A percentile compares a stretch with the other conserved stretches of the same genome.
Evolutionary conservation across 768 basidiomycete species (phyloP).

Genomic region (Heimioporus sp.): DNA sequence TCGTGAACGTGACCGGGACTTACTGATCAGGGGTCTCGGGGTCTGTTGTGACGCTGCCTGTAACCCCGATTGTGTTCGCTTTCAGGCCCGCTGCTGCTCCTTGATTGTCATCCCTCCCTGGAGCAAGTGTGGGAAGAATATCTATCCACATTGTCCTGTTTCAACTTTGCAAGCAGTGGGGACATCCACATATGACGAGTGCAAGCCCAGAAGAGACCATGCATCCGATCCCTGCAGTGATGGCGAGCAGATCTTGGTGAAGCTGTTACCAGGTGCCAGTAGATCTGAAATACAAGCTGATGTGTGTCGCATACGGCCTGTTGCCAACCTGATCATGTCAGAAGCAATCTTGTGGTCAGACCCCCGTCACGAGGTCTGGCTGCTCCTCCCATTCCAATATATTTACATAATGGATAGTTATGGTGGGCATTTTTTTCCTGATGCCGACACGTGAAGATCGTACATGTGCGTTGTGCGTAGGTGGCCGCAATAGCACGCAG

Average conservation of each 20-base stretch:
- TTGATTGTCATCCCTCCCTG: slow-evolving; percentile 60
- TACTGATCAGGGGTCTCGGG: too few species aligned
- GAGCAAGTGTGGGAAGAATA: slow-evolving; percentile 82
- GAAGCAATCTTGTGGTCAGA: background rate
- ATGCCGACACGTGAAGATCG: slow-evolving; percentile 69
- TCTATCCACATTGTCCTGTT: slow-evolving; percentile 37
- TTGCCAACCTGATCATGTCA: slow-evolving; percentile 20
- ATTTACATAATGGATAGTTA: too few species aligned
- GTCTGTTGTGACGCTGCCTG: too few species aligned
- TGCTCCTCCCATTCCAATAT: too few species aligned
- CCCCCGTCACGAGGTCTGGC: too few species aligned
- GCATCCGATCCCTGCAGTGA: slow-evolving; percentile 58
- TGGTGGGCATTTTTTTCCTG: too few species aligned
- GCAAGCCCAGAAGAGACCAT: slow-evolving; percentile 71
- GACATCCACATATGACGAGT: slow-evolving; percentile 51
- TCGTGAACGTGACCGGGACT: too few species aligned
- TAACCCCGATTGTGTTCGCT: too few species aligned
- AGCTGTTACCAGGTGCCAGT: too few species aligned
- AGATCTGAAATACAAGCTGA: too few species aligned
- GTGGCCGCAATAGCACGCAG: too few species aligned
- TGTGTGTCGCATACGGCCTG: slow-evolving; percentile 17
- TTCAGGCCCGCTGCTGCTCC: slow-evolving; percentile 32
- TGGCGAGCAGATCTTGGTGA: slow-evolving; percentile 55
- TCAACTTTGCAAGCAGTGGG: background rate
- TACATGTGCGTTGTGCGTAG: slow-evolving; percentile 35